phyloP scores from a whole-genome alignment of 1,139 yeast species.

The Geotrichum cucujoidarum region DNA sequence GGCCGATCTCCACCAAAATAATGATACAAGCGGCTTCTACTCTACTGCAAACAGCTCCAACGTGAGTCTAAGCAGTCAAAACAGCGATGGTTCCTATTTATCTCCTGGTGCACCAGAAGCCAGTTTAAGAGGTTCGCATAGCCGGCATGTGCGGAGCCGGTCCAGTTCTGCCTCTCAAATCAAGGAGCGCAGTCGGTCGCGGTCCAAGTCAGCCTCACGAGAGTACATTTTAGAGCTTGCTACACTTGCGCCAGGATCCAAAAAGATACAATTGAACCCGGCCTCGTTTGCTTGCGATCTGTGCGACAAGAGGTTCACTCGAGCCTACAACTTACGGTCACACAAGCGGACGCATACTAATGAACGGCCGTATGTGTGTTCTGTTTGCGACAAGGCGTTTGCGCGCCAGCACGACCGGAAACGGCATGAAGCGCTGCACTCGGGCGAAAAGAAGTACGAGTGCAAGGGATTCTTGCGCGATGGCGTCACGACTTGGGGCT shows the following conservation, averaged over 20 bases:
- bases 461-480: conserved; percentile 70
- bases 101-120: conserved; percentile 12
- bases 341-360: conserved; percentile 92
- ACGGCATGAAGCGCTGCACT: conserved; percentile 87
- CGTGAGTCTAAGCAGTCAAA: conserved; percentile 10
- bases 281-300: conserved; percentile 75
- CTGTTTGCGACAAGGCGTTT: conserved; percentile 86
- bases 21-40: conserved; percentile 3
- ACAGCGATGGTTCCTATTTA: conserved; percentile 10
- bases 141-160: conserved; percentile 9
- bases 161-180: conserved; percentile 12
- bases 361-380: conserved; percentile 85
- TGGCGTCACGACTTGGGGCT: conserved; percentile 71
- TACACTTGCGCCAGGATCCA: conserved; percentile 36
- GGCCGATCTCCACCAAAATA: conserved; percentile 19
- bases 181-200: conserved; percentile 24
- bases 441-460: conserved; percentile 83
- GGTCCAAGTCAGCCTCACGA: conserved; percentile 28
- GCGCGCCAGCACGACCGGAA: conserved; percentile 94
- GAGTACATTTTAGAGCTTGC: conserved; percentile 38
- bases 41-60: conserved; percentile 9
- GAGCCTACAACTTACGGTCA: conserved; percentile 88
- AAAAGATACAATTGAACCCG: conserved; percentile 68
- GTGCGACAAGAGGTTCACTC: conserved; percentile 81
- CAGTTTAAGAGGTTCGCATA: conserved; percentile 8